Percentiles rank a stretch among this genome's conserved stretches.
phyloP scores from a whole-genome alignment of 352 stramenopile genomes.

The Phytopythium chamaehyphon region DNA sequence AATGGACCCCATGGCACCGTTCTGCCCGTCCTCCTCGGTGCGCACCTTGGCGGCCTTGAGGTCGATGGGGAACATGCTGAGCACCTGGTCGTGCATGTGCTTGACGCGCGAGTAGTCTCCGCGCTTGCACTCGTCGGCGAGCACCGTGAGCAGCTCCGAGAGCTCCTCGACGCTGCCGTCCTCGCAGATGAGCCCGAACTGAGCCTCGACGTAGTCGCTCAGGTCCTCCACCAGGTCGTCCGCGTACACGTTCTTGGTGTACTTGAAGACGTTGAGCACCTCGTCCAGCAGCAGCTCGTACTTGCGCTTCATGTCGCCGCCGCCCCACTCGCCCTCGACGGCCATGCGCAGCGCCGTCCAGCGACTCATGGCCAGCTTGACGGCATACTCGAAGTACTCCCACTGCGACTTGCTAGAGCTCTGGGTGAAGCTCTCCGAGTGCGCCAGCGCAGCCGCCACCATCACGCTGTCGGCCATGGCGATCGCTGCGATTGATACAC shows the following conservation, averaged over 20 bases:
- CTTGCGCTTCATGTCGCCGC: conserved; percentile 75
- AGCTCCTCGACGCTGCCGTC: conserved; percentile 76
- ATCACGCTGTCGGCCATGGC: conserved; percentile 59
- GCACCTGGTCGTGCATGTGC: conserved; percentile 65
- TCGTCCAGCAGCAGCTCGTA: conserved; percentile 79
- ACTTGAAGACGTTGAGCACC: conserved; percentile 79
- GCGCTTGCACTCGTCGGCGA: conserved; percentile 77
- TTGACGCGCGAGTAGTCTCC: conserved; percentile 67
- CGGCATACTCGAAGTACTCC: conserved; percentile 82
- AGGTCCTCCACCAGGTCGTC: conserved; percentile 75
- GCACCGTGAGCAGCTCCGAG: conserved; percentile 50
- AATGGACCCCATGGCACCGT: conserved; percentile 19
- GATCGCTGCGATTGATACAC: neutral
- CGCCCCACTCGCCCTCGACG: conserved; percentile 79
- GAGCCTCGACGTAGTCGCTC: conserved; percentile 59
- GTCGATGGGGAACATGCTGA: conserved; percentile 73
- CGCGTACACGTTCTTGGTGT: conserved; percentile 61
- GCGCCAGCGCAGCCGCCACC: conserved; percentile 43
- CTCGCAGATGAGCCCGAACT: conserved; percentile 79
- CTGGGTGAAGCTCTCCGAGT: conserved; percentile 43
- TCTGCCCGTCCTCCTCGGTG: conserved; percentile 25
- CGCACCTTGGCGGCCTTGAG: conserved; percentile 74
- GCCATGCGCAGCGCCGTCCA: conserved; percentile 86
- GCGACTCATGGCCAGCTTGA: conserved; percentile 69
- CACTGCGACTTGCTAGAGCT: conserved; percentile 69